Evolutionary conservation across 1,284 basidiomycete genomes (phyloP).

Genomic region (Cutaneotrichosporon dermatis): DNA sequence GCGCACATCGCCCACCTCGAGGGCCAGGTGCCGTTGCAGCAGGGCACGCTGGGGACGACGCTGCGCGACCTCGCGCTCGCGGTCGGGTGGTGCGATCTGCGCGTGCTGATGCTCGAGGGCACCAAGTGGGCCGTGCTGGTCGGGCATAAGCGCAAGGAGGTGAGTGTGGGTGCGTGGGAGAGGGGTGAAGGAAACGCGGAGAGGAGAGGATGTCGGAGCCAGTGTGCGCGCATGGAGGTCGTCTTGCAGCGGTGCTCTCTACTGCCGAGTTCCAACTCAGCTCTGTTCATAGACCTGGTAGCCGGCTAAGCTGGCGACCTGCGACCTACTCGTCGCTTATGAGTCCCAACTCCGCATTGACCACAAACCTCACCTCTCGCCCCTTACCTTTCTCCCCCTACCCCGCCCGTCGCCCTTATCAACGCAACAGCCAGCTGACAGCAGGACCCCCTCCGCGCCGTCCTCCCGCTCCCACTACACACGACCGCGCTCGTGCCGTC

Average conservation of each 20-base stretch:
- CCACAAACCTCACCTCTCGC: too few relatives aligned
- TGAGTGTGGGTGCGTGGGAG: conserved; percentile 18
- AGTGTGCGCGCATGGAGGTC: too few relatives aligned
- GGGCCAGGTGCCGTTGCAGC: conserved; percentile 29
- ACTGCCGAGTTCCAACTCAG: too few relatives aligned
- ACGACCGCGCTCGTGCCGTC: conserved; percentile 42
- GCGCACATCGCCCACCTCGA: conserved; percentile 4
- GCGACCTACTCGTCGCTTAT: too few relatives aligned
- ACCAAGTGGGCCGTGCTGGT: conserved; percentile 38
- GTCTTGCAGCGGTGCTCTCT: too few relatives aligned
- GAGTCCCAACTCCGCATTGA: too few relatives aligned
- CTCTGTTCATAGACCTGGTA: too few relatives aligned
- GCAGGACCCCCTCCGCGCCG: conserved; percentile 44
- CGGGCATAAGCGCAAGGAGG: conserved; percentile 40
- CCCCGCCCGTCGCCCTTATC: background rate
- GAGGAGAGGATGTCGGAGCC: background rate
- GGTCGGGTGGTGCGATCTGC: conserved; percentile 46
- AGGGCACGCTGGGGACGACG: conserved; percentile 40
- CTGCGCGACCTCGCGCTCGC: conserved; percentile 47
- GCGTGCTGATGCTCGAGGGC: conserved; percentile 26
- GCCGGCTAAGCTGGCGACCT: too few relatives aligned
- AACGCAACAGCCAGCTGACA: conserved; percentile 1
- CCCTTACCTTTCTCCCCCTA: too few relatives aligned
- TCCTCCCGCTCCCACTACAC: conserved; percentile 44
- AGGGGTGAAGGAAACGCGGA: background rate